These are phyloP conservation scores for Cornus kousa DNA, from an alignment of 148 eudicot species.

Conservation along the genomic window DNA sequence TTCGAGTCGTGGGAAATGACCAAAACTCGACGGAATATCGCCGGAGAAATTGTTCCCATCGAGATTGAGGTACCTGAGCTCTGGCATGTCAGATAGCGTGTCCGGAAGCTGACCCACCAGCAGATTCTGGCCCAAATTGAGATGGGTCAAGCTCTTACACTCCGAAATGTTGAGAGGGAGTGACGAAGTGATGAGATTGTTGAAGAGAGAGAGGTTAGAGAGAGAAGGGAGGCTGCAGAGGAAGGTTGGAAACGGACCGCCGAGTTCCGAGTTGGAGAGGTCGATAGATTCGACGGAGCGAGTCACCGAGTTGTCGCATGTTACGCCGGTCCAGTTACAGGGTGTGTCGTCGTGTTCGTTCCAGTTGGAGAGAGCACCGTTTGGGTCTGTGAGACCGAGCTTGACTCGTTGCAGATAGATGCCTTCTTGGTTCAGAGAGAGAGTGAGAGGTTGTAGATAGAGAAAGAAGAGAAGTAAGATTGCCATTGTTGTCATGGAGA, in stretches of 20 bases:
- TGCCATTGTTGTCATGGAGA: neutral
- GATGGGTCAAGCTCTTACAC: conserved; percentile 24
- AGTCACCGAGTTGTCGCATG: conserved; percentile 19
- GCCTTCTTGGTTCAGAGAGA: conserved; percentile 40
- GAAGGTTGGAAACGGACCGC: conserved; percentile 34
- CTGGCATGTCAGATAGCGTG: conserved; percentile 21
- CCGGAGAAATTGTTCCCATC: conserved; percentile 34
- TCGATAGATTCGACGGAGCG: conserved; percentile 21
- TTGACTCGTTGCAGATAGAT: conserved; percentile 21
- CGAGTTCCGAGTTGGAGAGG: conserved; percentile 28
- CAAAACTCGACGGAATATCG: conserved; percentile 38
- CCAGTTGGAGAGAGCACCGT: conserved; percentile 25
- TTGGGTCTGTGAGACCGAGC: conserved; percentile 23
- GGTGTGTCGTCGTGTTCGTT: conserved; percentile 31
- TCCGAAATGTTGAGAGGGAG: conserved; percentile 29
- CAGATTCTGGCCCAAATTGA: conserved; percentile 32
- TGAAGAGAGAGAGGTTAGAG: conserved; percentile 28
- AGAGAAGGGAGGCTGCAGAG: conserved; percentile 44
- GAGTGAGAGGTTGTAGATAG: neutral
- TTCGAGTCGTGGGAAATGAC: conserved; percentile 27
- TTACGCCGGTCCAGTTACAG: conserved; percentile 50
- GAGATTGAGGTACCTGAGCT: conserved; percentile 24
- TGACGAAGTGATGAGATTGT: conserved; percentile 39
- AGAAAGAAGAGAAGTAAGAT: neutral
- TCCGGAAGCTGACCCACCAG: conserved; percentile 35